phyloP scores from a whole-genome alignment of 805 yeast species.

The Blastobotrys americana region DNA sequence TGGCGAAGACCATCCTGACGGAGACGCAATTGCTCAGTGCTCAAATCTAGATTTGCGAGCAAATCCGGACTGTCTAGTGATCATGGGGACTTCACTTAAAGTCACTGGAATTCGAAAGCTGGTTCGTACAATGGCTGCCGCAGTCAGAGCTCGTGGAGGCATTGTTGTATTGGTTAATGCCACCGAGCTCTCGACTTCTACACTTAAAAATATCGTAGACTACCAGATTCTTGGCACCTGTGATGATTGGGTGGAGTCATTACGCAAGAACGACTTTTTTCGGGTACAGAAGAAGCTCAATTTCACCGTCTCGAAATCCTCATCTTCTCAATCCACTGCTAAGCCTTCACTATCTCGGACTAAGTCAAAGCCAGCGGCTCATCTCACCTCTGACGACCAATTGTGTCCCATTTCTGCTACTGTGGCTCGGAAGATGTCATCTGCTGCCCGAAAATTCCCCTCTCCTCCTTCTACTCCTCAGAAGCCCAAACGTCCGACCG shows the following conservation, averaged over 20 bases:
- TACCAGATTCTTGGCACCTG: constrained; percentile 75
- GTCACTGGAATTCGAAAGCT: constrained; percentile 83
- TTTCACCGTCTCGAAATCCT: constrained; percentile 1
- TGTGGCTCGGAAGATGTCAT: constrained; percentile 2
- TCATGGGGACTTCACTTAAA: constrained; percentile 87
- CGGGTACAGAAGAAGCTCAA: constrained; percentile 2
- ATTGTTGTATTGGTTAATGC: constrained; percentile 69
- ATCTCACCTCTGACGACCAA: no score
- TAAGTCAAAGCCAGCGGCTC: no score
- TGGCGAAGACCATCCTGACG: constrained; percentile 89
- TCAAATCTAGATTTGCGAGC: constrained; percentile 51
- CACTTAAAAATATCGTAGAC: constrained; percentile 70
- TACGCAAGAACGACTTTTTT: constrained; percentile 3
- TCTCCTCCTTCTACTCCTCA: constrained; percentile 1
- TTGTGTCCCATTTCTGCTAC: background rate
- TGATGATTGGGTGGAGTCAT: constrained; percentile 59
- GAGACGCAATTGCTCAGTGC: constrained; percentile 70
- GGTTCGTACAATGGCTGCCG: constrained; percentile 59
- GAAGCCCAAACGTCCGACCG: background rate
- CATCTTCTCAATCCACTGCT: no score
- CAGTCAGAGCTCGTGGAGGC: constrained; percentile 74
- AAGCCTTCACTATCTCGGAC: no score
- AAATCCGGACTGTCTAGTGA: constrained; percentile 71
- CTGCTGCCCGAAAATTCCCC: constrained; percentile 2
- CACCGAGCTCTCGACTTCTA: constrained; percentile 46